Conservation (phyloP, 1,139 yeast genomes). For the Pichia sp. region DNA sequence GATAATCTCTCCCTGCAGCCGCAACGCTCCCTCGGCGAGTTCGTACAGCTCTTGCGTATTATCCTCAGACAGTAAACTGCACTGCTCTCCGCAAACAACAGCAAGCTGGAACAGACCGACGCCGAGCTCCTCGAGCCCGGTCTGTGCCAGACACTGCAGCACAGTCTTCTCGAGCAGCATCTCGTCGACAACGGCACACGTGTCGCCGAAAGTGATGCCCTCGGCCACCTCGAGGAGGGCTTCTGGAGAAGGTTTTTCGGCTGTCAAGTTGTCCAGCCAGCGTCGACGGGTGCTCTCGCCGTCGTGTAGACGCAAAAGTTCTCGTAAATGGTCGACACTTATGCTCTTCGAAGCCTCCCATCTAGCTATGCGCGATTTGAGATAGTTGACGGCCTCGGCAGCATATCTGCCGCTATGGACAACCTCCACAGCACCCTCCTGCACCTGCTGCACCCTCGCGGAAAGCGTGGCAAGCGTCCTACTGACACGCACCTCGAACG, state of each 20-base stretch:
- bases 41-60: not conserved
- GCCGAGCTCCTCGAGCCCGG: not conserved
- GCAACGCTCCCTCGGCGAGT: not conserved
- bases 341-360: not conserved
- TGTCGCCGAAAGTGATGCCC: not conserved
- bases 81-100: not conserved
- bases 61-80: not conserved
- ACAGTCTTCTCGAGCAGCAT: not conserved
- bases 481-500: not conserved
- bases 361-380: not conserved
- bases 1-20: not conserved
- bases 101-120: not conserved
- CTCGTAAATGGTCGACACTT: not conserved
- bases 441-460: not conserved
- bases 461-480: not conserved
- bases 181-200: not conserved
- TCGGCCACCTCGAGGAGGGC: not conserved
- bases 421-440: not conserved
- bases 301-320: not conserved
- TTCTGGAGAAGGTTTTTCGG: not conserved
- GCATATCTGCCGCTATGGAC: not conserved
- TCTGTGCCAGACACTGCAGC: not conserved
- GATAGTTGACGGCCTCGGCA: not conserved
- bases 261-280: not conserved
- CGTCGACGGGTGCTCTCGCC: not conserved